These are phyloP conservation scores for Thinopyrum obtusiflorum DNA, from an alignment of 202 grass and related monocot species.

Conservation along the genomic window DNA sequence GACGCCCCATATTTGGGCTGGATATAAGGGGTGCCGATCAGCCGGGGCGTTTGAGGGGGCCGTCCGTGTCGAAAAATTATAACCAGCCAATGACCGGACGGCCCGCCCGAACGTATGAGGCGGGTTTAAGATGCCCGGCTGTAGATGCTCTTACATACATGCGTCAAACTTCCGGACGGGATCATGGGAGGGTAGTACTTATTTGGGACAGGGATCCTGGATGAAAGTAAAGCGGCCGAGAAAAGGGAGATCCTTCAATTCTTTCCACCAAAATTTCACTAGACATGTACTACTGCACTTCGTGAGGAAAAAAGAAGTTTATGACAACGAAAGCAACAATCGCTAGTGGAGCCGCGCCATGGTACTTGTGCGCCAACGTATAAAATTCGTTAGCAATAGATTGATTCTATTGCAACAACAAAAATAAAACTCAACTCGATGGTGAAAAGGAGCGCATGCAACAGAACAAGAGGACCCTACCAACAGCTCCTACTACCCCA, in stretches of 20 bases:
- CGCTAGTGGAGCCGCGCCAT: not conserved
- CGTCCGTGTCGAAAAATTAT: too few relatives aligned
- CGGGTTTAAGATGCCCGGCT: too few relatives aligned
- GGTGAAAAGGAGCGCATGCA: not conserved
- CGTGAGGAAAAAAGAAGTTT: not conserved
- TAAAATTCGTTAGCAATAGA: not conserved
- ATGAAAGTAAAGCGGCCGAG: constrained; percentile 1
- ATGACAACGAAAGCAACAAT: constrained; percentile 22
- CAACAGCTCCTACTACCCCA: too few relatives aligned
- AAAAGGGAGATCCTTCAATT: constrained; percentile 34
- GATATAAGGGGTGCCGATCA: too few relatives aligned
- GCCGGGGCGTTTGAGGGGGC: too few relatives aligned
- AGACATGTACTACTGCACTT: too few relatives aligned
- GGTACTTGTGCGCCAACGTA: constrained; percentile 35
- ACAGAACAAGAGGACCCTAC: too few relatives aligned
- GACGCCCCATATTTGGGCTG: too few relatives aligned
- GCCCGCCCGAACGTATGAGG: too few relatives aligned
- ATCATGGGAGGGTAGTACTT: too few relatives aligned
- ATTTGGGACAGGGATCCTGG: not conserved
- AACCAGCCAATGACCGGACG: too few relatives aligned
- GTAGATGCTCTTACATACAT: not conserved
- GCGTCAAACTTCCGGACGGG: not conserved
- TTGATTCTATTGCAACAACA: not conserved
- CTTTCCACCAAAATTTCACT: not conserved
- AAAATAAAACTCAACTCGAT: too few relatives aligned